Evolutionary conservation across 495 filamentous ascomycete genomes (phyloP), one percentile per base, ranked within the genome.

Genomic region (Xylaria flabelliformis): DNA sequence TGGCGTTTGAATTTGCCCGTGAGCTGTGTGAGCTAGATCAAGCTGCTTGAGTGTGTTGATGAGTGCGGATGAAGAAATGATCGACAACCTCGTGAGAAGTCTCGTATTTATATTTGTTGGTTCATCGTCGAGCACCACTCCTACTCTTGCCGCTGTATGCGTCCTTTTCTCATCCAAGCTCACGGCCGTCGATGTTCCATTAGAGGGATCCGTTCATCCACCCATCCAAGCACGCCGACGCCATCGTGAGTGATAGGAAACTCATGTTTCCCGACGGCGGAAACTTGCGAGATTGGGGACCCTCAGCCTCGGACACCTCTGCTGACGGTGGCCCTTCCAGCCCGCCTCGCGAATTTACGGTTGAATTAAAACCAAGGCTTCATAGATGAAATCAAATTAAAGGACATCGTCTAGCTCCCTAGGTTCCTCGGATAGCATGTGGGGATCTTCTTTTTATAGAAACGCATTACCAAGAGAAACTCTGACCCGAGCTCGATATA

Each of bases 351-450:
- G 78, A 84, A 85, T 84, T 83, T 85, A 75, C 83, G 83, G 83
- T 74, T 84, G 83, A 85, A 85, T 82, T 81, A 41, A 13, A 53
- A 68, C 73, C 48, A 73, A 62, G 64, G 46, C 50, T 78, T 63
- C 80, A 83, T 85, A 85, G 83, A 85, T 84, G 81, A 84, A 79
- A 77, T 72, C 76, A 77, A 79, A 85, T 85, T 85, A 81, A 82
- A 71, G 72, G 67, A 78, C 80, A 75, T 77, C 74, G 71, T 74
- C 72, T 72, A 78, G 71, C 70, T 79, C 76, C 79, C 72, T 66
- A 15, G 55, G 48, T 55, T 70, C 74, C 76, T 71, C 67, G 72
- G 74, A 64, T 72, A 71, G 56, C 64, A 72, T 71, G 70, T 74
- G 66, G 56, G 48, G 71, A 80, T 80, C 79, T 83, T 83, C 82